Evolutionary conservation across 108 stramenopile genomes (phyloP), one percentile per base, ranked within the genome.

Genomic region (Aurantiochytrium sp.): DNA sequence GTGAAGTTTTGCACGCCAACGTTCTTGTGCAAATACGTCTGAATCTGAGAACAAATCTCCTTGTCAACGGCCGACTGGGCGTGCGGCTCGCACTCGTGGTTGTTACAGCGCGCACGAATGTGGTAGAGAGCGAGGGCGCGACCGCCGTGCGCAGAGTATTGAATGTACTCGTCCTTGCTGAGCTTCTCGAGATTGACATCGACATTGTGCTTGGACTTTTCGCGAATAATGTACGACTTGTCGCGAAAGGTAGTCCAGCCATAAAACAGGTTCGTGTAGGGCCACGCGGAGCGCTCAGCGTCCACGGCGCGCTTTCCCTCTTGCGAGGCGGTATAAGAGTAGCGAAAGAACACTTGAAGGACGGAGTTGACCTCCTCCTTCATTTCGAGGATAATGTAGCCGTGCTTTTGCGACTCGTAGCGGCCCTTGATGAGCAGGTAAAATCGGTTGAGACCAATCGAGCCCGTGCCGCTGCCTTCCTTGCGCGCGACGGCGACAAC

Each of bases 331-430:
- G 73, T 83, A n/a, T 83, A 83, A 10, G 73, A 47, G 73, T 83
- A 83, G 18, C 73, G 73, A n/a, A 83, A 83, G 51, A 83, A 83
- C 16, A 83, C 73, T n/a, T 83, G 49, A 12, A 83, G 73, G 18
- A 83, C 73, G 18, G 73, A 83, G 73, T 83, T 83, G 51, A 83
- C 73, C 51, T 83, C 73, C 28, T 83, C 49, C 51, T 83, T 83
- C 73, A 83, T 83, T 44, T 83, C 73, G 51, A 83, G 73, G 73
- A 83, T 83, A n/a, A 83, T 83, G 28, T 83, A 51, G 21, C 73
- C 73, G 28, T 51, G 45, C 51, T 83, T 83, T 53, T 83, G 49
- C 19, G 73, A 83, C 6, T 14, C 6, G 51, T 83, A 83, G 10
- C 73, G 73, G 44, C 73, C 73, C 28, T 83, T 53, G 51, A 83